Conservation (phyloP, 805 yeast genomes). For the Starmerella gropengiesseri region DNA sequence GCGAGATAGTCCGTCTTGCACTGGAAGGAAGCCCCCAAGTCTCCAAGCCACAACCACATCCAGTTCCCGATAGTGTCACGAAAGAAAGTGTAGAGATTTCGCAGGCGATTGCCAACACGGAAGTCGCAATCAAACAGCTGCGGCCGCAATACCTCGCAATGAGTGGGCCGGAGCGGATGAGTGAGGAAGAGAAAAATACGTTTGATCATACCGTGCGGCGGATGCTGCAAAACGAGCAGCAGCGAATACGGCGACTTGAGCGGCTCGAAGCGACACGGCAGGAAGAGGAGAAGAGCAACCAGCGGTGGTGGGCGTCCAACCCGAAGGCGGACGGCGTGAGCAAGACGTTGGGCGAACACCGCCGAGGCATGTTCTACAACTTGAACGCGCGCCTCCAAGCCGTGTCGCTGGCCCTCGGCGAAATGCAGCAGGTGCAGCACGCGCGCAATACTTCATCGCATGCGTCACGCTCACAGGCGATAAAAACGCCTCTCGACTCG, state of each 20-base stretch:
- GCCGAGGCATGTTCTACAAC: slow-evolving; percentile 31
- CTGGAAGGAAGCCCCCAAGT: slow-evolving; percentile 11
- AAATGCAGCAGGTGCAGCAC: slow-evolving; percentile 30
- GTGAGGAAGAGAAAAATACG: slow-evolving; percentile 32
- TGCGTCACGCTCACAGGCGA: not conserved
- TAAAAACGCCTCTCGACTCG: not conserved
- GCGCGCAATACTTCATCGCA: slow-evolving; percentile 18
- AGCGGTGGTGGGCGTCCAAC: slow-evolving; percentile 22
- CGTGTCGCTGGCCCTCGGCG: slow-evolving; percentile 28
- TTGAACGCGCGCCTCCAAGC: slow-evolving; percentile 27
- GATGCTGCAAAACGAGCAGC: slow-evolving; percentile 30
- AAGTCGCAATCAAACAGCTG: slow-evolving; percentile 14
- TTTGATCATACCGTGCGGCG: slow-evolving; percentile 32
- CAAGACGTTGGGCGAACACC: slow-evolving; percentile 28
- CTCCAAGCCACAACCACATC: not conserved
- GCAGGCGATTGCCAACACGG: slow-evolving; percentile 16
- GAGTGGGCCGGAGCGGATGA: slow-evolving; percentile 24
- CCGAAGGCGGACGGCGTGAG: slow-evolving; percentile 24
- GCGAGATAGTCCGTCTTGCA: slow-evolving; percentile 24
- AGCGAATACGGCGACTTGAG: slow-evolving; percentile 23
- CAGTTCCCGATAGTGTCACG: slow-evolving; percentile 24
- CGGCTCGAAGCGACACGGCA: slow-evolving; percentile 14
- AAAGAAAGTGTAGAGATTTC: slow-evolving; percentile 24
- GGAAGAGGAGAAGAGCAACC: slow-evolving; percentile 5
- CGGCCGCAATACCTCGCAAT: slow-evolving; percentile 29